Conservation (phyloP, 2,329 filamentous ascomycete species). For the Mycosphaerella sp. region DNA sequence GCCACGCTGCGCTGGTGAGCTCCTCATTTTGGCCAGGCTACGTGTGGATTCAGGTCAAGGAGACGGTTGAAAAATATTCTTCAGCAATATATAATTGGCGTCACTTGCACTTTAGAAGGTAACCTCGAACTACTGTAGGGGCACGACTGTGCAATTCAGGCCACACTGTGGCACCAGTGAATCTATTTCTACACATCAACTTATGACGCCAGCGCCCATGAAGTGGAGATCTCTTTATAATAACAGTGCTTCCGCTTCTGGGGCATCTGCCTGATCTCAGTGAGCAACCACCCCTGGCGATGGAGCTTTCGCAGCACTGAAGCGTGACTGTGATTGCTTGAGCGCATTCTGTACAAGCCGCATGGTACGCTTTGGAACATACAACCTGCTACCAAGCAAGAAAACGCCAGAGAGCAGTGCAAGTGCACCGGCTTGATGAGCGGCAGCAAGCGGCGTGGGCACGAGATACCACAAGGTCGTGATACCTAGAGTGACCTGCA, state of each 20-base stretch:
- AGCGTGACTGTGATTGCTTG: conserved; percentile 11
- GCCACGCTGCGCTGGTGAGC: too few relatives aligned
- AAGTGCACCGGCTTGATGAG: conserved; percentile 86
- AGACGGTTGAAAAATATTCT: too few relatives aligned
- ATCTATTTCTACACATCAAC: not conserved
- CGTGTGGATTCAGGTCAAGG: too few relatives aligned
- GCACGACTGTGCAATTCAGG: too few relatives aligned
- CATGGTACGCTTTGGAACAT: conserved; percentile 54
- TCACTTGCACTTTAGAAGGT: too few relatives aligned
- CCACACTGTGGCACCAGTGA: too few relatives aligned
- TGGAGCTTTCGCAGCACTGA: not conserved
- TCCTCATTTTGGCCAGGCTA: too few relatives aligned
- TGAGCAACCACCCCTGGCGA: not conserved
- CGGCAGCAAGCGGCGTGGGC: conserved; percentile 76
- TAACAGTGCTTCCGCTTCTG: too few relatives aligned
- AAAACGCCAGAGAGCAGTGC: conserved; percentile 77
- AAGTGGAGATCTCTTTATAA: not conserved
- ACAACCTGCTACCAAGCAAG: conserved; percentile 70
- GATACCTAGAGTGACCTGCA: conserved; percentile 85
- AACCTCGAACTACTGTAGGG: too few relatives aligned
- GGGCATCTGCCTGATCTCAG: not conserved
- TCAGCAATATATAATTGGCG: too few relatives aligned
- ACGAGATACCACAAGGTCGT: conserved; percentile 90
- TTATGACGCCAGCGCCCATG: not conserved
- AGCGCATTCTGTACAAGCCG: conserved; percentile 27